Conservation (phyloP, 805 yeast species). For the Lipomyces yamadae region DNA sequence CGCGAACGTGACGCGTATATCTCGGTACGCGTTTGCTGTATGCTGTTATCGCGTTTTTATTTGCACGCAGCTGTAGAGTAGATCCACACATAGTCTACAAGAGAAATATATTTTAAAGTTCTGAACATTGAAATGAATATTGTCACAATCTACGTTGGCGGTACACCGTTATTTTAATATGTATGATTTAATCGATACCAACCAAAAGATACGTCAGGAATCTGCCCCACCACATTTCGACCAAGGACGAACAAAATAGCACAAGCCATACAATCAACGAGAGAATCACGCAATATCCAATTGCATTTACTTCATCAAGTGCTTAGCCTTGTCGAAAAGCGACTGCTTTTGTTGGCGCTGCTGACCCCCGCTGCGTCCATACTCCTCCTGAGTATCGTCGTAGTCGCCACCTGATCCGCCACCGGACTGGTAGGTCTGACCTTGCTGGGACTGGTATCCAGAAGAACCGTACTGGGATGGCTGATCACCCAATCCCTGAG, state of each 20-base stretch:
- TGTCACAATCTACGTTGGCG: too few relatives aligned
- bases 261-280: not conserved
- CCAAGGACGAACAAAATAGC: not conserved
- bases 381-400: not conserved
- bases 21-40: not conserved
- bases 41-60: too few relatives aligned
- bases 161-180: too few relatives aligned
- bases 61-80: too few relatives aligned
- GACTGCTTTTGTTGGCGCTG: not conserved
- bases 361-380: not conserved
- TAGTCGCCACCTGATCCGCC: too few relatives aligned
- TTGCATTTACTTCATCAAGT: conserved; percentile 6
- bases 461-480: not conserved
- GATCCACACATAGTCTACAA: too few relatives aligned
- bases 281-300: not conserved
- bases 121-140: too few relatives aligned
- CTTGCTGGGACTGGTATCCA: conserved; percentile 1
- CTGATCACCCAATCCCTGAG: not conserved
- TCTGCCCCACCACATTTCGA: not conserved
- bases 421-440: too few relatives aligned
- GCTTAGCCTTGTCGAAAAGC: conserved; percentile 10
- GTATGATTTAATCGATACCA: too few relatives aligned
- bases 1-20: not conserved
- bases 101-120: too few relatives aligned
- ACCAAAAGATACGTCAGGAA: not conserved